These are phyloP conservation scores for Candida boidinii DNA, from an alignment of 805 yeast genomes.

Conservation along the genomic window DNA sequence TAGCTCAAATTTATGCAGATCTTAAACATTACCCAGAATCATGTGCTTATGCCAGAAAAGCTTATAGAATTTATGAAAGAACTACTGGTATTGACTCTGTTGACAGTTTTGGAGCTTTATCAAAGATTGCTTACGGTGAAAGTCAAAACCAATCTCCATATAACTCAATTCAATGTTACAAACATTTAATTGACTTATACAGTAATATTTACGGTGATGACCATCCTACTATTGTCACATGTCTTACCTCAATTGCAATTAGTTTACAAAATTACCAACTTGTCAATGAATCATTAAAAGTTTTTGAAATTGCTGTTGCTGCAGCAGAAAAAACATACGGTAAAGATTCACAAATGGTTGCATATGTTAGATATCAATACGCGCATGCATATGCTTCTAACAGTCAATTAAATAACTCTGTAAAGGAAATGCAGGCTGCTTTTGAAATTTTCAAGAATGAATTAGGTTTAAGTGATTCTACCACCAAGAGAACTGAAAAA, in stretches of 20 bases:
- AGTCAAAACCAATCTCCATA: conserved; percentile 45
- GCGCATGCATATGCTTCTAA: conserved; percentile 49
- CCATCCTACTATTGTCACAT: conserved; percentile 65
- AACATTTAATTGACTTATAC: conserved; percentile 55
- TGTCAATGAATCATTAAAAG: conserved; percentile 36
- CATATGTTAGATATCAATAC: conserved; percentile 58
- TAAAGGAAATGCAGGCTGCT: conserved; percentile 47
- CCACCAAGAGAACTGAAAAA: conserved; percentile 58
- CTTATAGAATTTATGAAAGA: conserved; percentile 72
- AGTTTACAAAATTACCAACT: conserved; percentile 48
- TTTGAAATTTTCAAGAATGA: conserved; percentile 44
- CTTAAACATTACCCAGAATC: conserved; percentile 51
- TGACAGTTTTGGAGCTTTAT: conserved; percentile 62
- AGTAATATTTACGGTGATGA: conserved; percentile 43
- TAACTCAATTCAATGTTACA: conserved; percentile 55
- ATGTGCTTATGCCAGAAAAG: conserved; percentile 53
- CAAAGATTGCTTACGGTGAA: conserved; percentile 71
- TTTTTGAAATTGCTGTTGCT: conserved; percentile 45
- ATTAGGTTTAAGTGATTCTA: conserved; percentile 60
- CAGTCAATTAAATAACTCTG: conserved; percentile 47
- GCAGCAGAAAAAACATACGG: conserved; percentile 37
- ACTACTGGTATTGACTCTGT: conserved; percentile 71
- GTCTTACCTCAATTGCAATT: conserved; percentile 52
- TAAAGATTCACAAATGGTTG: conserved; percentile 50
- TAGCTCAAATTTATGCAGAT: conserved; percentile 63